Evolutionary conservation across 169 alveolate genomes (phyloP).

Genomic region (Perkinsus olseni): DNA sequence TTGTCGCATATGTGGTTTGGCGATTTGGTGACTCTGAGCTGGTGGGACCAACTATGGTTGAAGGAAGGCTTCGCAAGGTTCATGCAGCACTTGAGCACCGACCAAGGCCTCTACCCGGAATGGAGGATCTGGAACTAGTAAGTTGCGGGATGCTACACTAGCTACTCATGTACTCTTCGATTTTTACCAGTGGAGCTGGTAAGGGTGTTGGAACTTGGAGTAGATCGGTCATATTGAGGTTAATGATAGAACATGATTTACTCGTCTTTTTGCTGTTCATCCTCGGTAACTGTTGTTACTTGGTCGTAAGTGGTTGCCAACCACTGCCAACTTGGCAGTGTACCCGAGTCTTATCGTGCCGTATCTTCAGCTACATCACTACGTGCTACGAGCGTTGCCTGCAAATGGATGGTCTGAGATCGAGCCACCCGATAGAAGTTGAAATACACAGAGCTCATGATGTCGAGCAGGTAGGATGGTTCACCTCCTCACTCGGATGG

Average conservation of each 20-base stretch:
- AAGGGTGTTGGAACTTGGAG: too few species aligned
- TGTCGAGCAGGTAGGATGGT: constrained; percentile 13
- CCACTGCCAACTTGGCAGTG: too few species aligned
- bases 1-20: constrained; percentile 81
- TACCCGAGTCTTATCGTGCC: neutral
- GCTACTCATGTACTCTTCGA: too few species aligned
- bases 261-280: too few species aligned
- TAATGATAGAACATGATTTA: too few species aligned
- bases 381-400: neutral
- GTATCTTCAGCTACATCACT: neutral
- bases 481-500: neutral
- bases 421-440: constrained; percentile 35
- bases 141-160: too few species aligned
- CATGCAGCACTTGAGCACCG: constrained; percentile 34
- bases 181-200: too few species aligned
- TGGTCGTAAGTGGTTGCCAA: too few species aligned
- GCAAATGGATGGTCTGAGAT: constrained; percentile 26
- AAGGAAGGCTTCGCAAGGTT: constrained; percentile 83
- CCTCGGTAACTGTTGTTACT: too few species aligned
- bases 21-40: constrained; percentile 73
- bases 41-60: constrained; percentile 88
- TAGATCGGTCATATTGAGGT: too few species aligned
- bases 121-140: constrained; percentile 18
- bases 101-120: constrained; percentile 11
- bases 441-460: constrained; percentile 20